A percentile compares a stretch with the other conserved stretches of the same genome.
These are phyloP conservation scores for Escallonia herrerae DNA, from an alignment of 129 eudicot genomes.

Conservation along the genomic window DNA sequence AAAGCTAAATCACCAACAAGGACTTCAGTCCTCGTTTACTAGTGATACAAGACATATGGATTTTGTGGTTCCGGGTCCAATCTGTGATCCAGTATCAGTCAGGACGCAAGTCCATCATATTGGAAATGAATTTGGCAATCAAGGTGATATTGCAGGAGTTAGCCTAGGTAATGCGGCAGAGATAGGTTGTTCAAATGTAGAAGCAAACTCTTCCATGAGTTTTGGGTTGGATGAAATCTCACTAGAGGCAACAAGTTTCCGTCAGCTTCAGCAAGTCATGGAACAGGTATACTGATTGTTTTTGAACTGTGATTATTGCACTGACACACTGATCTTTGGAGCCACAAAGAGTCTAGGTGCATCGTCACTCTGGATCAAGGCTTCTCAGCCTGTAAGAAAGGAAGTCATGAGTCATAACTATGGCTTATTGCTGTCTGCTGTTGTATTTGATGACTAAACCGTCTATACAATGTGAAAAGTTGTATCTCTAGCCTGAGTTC, in stretches of 20 bases:
- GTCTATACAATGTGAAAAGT: too few relatives aligned
- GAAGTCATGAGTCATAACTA: too few relatives aligned
- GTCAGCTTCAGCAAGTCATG: constrained; percentile 66
- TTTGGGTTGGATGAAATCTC: constrained; percentile 56
- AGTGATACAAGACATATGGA: constrained; percentile 23
- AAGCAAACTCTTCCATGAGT: constrained; percentile 42
- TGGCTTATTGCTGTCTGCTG: too few relatives aligned
- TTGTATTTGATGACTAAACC: too few relatives aligned
- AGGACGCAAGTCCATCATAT: constrained; percentile 21
- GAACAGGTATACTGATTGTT: constrained; percentile 56
- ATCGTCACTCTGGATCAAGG: too few relatives aligned
- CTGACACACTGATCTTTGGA: too few relatives aligned
- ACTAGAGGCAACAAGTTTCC: constrained; percentile 64
- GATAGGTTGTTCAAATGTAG: constrained; percentile 35
- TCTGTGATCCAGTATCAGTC: constrained; percentile 24
- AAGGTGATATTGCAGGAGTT: constrained; percentile 30
- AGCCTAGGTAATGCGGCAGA: constrained; percentile 25
- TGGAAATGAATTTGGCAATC: constrained; percentile 33
- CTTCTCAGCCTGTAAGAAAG: too few relatives aligned
- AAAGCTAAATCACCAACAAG: constrained; percentile 19
- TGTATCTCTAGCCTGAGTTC: too few relatives aligned
- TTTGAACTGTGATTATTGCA: background rate
- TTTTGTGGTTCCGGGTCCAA: constrained; percentile 26
- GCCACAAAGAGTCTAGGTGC: too few relatives aligned
- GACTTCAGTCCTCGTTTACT: constrained; percentile 16